Evolutionary conservation across 2,329 filamentous ascomycete species (phyloP), one percentile per base, ranked within the genome.

Genomic region (Ophiosphaerella herpotricha): DNA sequence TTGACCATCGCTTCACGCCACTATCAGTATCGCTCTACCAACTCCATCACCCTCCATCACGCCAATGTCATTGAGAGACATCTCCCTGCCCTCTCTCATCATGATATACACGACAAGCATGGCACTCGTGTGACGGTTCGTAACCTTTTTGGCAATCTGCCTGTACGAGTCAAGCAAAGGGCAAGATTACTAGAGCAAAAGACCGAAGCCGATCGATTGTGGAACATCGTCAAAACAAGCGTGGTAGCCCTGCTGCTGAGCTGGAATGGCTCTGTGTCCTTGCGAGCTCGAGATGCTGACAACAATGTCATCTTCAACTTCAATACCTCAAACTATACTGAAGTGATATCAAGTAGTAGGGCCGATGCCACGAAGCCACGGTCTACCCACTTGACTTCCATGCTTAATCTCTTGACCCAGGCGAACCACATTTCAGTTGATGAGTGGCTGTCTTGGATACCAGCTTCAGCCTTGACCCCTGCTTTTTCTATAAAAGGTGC

Each of bases 71-170:
- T 95, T 31, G 78, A 83, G 40, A 83, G 90, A 24, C 79, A 88
- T 47, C 74, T 79, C 1, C 87, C 89, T 5, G 82, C 85, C 5
- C 77, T 80, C 9, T 71, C 78, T 7, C 81, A 85, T 41, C 82
- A 89, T 39, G 77, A 80, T 40, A 61, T 78, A 7, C 75, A 74
- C 32, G 81, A 80, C 48, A 70, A 77, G 16, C 85, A 90, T 74
- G 93, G 93, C 4, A 96, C 92, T 0, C 82, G 84, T 24, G 85
- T 93, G 2, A 81, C 81, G 0, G 87, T 96, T 5, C 84, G 86
- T 48, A 87, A 96, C 68, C 77, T 97, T 1, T 97, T 97, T 73
- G 91, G 92, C 0, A 88, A 86, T 50, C 90, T 97, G 84, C 91
- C 93, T 0, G 93, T 97, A 11, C 85, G 93, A 12, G 87, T 95